phyloP scores from a whole-genome alignment of 2,329 filamentous ascomycete genomes.

The Aspergillaceae sp. region DNA sequence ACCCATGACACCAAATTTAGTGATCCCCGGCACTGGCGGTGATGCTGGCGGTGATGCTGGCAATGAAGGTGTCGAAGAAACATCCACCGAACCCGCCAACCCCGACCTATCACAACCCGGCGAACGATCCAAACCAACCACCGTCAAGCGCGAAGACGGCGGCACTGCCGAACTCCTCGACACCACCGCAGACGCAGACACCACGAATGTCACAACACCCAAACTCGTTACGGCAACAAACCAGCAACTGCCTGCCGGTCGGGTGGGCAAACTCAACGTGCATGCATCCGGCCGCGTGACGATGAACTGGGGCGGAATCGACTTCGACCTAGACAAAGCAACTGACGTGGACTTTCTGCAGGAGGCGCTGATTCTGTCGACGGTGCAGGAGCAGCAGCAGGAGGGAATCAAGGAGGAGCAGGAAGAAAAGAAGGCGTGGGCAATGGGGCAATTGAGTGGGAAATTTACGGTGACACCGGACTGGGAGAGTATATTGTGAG shows the following conservation, averaged over 20 bases:
- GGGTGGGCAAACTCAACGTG: conserved; percentile 53
- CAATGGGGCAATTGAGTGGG: conserved; percentile 54
- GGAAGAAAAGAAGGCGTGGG: conserved; percentile 38
- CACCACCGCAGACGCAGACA: not conserved
- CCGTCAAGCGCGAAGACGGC: conserved; percentile 7
- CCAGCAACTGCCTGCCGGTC: conserved; percentile 42
- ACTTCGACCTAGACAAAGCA: conserved; percentile 50
- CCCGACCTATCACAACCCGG: conserved; percentile 1
- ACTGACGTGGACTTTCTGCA: conserved; percentile 51
- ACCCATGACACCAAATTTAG: conserved; percentile 51
- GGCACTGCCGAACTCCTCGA: not conserved
- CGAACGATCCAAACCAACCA: not conserved
- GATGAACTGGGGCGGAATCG: conserved; percentile 55
- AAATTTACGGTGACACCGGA: conserved; percentile 58
- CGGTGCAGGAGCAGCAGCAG: conserved; percentile 7
- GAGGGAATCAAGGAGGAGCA: conserved; percentile 7
- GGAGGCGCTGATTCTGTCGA: conserved; percentile 45
- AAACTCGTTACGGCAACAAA: conserved; percentile 34
- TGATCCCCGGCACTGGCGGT: conserved; percentile 24
- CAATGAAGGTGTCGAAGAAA: not conserved
- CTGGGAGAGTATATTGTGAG: conserved; percentile 45
- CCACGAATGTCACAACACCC: conserved; percentile 5
- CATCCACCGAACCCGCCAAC: conserved; percentile 1
- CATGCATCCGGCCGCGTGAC: conserved; percentile 54
- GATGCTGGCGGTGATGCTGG: not conserved